These are phyloP conservation scores for Hygrocybe coccinea DNA, from an alignment of 768 basidiomycete species.

Conservation along the genomic window DNA sequence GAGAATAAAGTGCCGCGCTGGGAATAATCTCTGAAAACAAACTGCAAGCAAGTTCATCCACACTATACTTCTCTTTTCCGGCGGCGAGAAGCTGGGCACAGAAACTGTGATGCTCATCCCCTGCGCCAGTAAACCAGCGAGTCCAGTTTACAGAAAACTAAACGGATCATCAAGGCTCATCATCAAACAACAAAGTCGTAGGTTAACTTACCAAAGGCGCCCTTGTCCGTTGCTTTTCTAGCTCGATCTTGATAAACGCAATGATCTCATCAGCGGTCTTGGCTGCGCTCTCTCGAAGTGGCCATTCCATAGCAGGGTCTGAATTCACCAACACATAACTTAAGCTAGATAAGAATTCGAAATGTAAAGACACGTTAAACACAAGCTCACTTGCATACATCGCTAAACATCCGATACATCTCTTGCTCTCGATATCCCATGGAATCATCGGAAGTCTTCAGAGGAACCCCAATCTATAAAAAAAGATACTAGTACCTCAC, in stretches of 20 bases:
- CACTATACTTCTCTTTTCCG: constrained; percentile 14
- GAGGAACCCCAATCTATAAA: constrained; percentile 39
- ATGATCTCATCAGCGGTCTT: constrained; percentile 29
- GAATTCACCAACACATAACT: constrained; percentile 46
- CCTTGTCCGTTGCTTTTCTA: constrained; percentile 23
- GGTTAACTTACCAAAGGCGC: constrained; percentile 13
- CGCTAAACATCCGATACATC: constrained; percentile 40
- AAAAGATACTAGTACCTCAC: constrained; percentile 12
- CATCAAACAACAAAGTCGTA: neutral
- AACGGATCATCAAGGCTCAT: neutral
- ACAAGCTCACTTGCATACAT: constrained; percentile 44
- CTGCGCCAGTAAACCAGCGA: constrained; percentile 13
- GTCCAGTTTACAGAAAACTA: constrained; percentile 12
- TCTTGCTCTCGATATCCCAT: constrained; percentile 38
- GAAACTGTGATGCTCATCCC: constrained; percentile 28
- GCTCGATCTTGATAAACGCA: constrained; percentile 25
- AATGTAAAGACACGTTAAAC: neutral
- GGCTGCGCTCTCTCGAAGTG: constrained; percentile 38
- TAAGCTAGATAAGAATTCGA: neutral
- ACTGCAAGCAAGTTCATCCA: constrained; percentile 40
- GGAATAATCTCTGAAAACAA: constrained; percentile 54
- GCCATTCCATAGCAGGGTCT: constrained; percentile 45
- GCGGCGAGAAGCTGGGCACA: constrained; percentile 25
- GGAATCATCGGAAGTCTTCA: constrained; percentile 32
- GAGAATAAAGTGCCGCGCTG: constrained; percentile 51